These are phyloP conservation scores for Microsporum canis DNA, from an alignment of 2,329 filamentous ascomycete genomes.

Conservation along the genomic window DNA sequence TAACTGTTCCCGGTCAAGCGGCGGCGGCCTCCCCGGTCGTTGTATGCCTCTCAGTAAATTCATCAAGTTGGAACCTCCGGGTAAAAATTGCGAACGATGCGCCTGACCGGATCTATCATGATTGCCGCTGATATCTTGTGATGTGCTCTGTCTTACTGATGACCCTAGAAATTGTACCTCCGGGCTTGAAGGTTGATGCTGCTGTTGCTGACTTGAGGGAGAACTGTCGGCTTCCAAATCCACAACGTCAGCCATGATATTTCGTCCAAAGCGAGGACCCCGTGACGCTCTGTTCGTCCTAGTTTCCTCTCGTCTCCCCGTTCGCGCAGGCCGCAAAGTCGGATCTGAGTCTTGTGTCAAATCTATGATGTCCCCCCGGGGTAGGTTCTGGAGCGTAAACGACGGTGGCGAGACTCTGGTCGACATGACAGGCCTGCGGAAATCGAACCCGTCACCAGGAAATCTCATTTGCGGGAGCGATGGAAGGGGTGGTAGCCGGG, in stretches of 20 bases:
- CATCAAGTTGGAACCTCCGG: conserved; percentile 9
- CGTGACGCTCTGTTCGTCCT: conserved; percentile 14
- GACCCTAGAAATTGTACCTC: conserved; percentile 42
- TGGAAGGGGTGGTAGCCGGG: conserved; percentile 14
- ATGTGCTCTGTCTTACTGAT: conserved; percentile 7
- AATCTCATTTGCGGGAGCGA: conserved; percentile 29
- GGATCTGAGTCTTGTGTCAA: conserved; percentile 36
- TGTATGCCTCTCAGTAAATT: conserved; percentile 12
- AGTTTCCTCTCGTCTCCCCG: background rate
- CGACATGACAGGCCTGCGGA: conserved; percentile 40
- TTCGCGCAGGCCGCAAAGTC: conserved; percentile 15
- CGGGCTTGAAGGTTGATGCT: conserved; percentile 23
- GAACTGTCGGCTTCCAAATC: conserved; percentile 31
- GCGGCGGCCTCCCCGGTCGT: background rate
- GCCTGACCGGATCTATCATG: background rate
- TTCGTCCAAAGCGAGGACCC: conserved; percentile 26
- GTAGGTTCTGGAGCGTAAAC: conserved; percentile 6
- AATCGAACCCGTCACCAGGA: conserved; percentile 46
- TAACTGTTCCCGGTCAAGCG: conserved; percentile 9
- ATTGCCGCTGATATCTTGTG: background rate
- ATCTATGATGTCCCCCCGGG: conserved; percentile 34
- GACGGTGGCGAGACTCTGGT: conserved; percentile 24
- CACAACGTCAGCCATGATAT: conserved; percentile 30
- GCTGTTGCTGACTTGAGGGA: conserved; percentile 13
- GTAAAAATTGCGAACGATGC: background rate